Base-by-base conservation (phyloP, 2,329 filamentous ascomycete species). In the Colletotrichum sp. region DNA sequence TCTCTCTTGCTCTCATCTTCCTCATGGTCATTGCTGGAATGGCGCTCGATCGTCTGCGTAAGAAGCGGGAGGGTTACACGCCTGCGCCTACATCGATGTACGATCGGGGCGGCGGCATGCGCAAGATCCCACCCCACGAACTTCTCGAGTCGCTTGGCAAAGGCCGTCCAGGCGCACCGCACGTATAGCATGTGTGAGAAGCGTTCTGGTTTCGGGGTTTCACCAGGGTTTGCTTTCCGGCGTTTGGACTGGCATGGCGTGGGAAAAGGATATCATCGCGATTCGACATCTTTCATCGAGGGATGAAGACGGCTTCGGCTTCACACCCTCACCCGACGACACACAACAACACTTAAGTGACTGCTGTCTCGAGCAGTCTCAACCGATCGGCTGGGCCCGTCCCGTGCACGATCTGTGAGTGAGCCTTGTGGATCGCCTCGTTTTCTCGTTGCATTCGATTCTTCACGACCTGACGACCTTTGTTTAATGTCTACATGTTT, bases 41-140 rank as follows among this genome's bases (percentile, higher is more conserved):
- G 77, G 81, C 95, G 60, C 89, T 96, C 73, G 95, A 97, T 85
- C 92, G 95, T 76, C 88, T 94, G 76, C 92, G 95, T 80, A 94
- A 95, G 86, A 93, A 91, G 87, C 91, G 92, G 65, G 94, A 96
- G 82, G 95, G 95, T 66, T 98, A 98, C 79, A 87, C 92, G 16
- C 95, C 93, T n/a, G 95, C 95, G 44, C 93, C 93, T 6, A 94
- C 93, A 21, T 91, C 88, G 44, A 91, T 91, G 88, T 91, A 89
- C 78, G 92, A 93, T 81, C 88, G 90, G 55, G 89, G 88, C 71
- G 90, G 87, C 77, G 90, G 90, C 68, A 90, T 93, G 78, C 87
- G 88, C 78, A 86, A 91, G 77, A 89, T 93, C 76, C 92, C 92
- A 15, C 92, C 92, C 5, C 88, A 89, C 68, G 90, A 93, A 82